Percentiles rank a stretch among this genome's conserved stretches.
These are phyloP conservation scores for Fragaria vesca DNA, from an alignment of 306 rosid species.

Conservation along the genomic window DNA sequence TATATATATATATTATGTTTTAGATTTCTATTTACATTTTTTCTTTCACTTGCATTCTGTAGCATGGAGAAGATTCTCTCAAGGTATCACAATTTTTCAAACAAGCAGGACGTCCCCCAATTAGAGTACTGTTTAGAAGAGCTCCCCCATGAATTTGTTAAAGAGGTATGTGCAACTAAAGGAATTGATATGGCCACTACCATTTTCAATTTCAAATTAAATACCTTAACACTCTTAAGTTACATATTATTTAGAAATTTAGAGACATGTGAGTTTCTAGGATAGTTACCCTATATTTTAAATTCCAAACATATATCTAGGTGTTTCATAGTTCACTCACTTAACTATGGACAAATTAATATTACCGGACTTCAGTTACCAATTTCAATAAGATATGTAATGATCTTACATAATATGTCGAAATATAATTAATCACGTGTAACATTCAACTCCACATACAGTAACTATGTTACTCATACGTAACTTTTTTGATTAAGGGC, in stretches of 20 bases:
- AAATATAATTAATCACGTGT: no score
- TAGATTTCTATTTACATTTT: conserved; percentile 13
- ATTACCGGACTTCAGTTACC: background rate
- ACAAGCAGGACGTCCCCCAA: conserved; percentile 21
- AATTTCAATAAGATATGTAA: no score
- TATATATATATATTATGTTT: background rate
- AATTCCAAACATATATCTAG: background rate
- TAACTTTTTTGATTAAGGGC: no score
- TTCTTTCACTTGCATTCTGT: conserved; percentile 9
- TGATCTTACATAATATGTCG: background rate
- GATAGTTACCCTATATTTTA: no score
- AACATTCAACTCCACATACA: no score
- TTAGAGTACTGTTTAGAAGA: conserved; percentile 28
- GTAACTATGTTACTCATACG: no score
- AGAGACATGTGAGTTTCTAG: no score
- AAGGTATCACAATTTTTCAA: conserved; percentile 34
- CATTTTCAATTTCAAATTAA: background rate
- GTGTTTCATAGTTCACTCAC: background rate
- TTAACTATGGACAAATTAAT: background rate
- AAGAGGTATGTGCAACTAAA: conserved; percentile 23
- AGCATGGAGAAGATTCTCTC: conserved; percentile 67
- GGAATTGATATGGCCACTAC: background rate
- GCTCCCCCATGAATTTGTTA: conserved; percentile 23
- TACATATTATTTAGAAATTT: no score
- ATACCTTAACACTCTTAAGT: no score